phyloP scores from a whole-genome alignment of 805 yeast species.

The Candida alai region DNA sequence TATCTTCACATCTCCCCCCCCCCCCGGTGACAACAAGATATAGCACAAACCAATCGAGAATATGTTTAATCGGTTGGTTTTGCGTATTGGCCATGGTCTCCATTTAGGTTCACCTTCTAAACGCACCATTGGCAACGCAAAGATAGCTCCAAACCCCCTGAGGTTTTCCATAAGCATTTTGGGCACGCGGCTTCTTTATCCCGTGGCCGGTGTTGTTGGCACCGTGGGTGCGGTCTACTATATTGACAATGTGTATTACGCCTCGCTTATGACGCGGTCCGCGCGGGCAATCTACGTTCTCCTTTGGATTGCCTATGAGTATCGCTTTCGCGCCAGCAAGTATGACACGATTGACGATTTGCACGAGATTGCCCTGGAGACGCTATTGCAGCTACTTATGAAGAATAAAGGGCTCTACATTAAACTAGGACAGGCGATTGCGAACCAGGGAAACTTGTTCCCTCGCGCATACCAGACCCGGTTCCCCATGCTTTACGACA shows the following conservation, averaged over 20 bases:
- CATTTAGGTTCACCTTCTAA: too few relatives aligned
- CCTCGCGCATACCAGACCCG: conserved; percentile 61
- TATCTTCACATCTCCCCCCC: too few relatives aligned
- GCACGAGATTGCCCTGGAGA: conserved; percentile 55
- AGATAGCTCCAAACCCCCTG: too few relatives aligned
- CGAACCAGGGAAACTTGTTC: conserved; percentile 66
- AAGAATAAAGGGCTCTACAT: conserved; percentile 52
- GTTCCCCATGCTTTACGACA: conserved; percentile 58
- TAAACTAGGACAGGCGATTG: conserved; percentile 76
- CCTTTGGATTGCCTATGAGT: conserved; percentile 54
- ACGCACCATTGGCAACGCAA: too few relatives aligned
- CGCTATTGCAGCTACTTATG: conserved; percentile 24
- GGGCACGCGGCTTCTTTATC: too few relatives aligned
- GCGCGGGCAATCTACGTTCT: conserved; percentile 46
- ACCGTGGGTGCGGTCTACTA: conserved; percentile 11
- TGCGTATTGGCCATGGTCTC: too few relatives aligned
- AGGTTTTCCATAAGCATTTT: too few relatives aligned
- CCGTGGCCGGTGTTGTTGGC: conserved; percentile 6
- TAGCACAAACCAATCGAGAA: too few relatives aligned
- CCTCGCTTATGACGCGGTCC: conserved; percentile 53
- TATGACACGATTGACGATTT: conserved; percentile 40
- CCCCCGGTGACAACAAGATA: too few relatives aligned
- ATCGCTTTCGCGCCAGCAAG: conserved; percentile 44
- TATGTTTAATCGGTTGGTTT: too few relatives aligned
- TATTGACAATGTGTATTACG: conserved; percentile 19